Base-by-base conservation (phyloP, 148 eudicot genomes). In the Cornus suecica region DNA sequence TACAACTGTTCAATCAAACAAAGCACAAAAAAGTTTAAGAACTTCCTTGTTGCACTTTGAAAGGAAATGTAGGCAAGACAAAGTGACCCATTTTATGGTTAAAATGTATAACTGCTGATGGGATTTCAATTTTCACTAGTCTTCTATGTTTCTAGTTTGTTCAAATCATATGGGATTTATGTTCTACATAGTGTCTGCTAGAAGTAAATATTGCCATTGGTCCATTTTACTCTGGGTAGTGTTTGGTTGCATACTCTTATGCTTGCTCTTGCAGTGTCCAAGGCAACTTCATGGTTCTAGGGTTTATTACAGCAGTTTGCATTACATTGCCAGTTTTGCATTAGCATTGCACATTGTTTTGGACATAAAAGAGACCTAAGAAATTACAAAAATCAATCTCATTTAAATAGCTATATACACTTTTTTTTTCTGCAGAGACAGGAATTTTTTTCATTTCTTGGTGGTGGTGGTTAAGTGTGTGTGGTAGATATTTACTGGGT, bases 11-110 rank as follows among this genome's bases (percentile, higher is more conserved):
- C 42, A 62, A 73, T 25, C n/a, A 65, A 26, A 11, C 15, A 62
- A 71, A 68, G 58, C 62, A 72, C 41, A 72, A 64, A 72, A 58
- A 71, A 29, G 82, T 78, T 76, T 74, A 70, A 65, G 56, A 73
- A 25, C 68, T 34, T 7, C 18, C 7, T 30, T 58, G 8, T 37
- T 45, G 18, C 76, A 22, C 14, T 63, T 41, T 23, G 13, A 73
- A 26, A 73, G 25, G 18, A 51, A 24, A 42, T 18, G 41, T 64
- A 37, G 69, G 58, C 23, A 74, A 74, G 76, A 41, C 60, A 16
- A 16, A 37, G 26, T 22, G 31, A 37, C 34, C 52, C 22, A 41
- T 41, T 41, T 64, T 34, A 64, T 23, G n/a, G 26, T 26, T 10
- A 28, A 42, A 60, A 64, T 56, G 22, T 69, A 34, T 23, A 23